phyloP scores from a whole-genome alignment of 2,329 filamentous ascomycete species.

The Xylaria sp. region DNA sequence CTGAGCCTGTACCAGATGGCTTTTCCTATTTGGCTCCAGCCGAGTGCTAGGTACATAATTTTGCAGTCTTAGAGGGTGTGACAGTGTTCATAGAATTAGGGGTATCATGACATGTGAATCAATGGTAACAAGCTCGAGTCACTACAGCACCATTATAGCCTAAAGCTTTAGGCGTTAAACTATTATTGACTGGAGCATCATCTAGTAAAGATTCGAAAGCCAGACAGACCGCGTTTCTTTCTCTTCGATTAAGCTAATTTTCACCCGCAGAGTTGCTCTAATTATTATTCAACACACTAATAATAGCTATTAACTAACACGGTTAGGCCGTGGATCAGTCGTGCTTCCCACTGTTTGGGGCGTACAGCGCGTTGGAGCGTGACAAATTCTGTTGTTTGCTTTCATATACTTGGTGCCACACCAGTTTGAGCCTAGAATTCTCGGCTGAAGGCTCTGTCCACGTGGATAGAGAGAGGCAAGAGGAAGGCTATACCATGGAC shows the following conservation, averaged over 20 bases:
- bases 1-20: not conserved
- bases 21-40: not conserved
- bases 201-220: too few relatives aligned
- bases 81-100: not conserved
- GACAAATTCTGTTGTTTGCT: constrained; percentile 24
- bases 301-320: not conserved
- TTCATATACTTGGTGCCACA: constrained; percentile 18
- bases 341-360: not conserved
- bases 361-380: not conserved
- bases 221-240: not conserved
- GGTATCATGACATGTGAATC: not conserved
- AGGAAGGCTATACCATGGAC: not conserved
- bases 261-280: constrained; percentile 10
- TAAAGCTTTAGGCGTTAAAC: not conserved
- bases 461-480: constrained; percentile 6
- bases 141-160: not conserved
- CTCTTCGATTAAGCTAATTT: not conserved
- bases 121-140: not conserved
- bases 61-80: not conserved
- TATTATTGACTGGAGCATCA: not conserved
- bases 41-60: not conserved
- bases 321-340: not conserved
- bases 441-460: not conserved
- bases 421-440: not conserved
- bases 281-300: constrained; percentile 4